Evolutionary conservation across 495 filamentous ascomycete genomes (phyloP), one percentile per base, ranked within the genome.

Genomic region (Penicillium chermesinum): DNA sequence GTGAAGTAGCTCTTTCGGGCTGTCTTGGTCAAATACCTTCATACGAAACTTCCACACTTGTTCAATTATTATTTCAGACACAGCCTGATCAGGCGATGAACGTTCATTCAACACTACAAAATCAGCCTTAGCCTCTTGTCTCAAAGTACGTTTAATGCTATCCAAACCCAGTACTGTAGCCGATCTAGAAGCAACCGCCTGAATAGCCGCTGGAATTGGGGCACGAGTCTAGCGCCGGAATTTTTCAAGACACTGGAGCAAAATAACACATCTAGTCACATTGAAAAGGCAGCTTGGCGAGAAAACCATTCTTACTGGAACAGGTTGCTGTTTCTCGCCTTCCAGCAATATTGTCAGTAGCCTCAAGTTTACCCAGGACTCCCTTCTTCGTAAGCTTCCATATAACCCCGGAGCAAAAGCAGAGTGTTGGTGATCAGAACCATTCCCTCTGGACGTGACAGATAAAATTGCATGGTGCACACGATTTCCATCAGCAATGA

Each of bases 181-280:
- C n/a, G 85, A 84, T 12, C 82, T 84, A n/a, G 66, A 63, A 6
- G 85, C 87, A 18, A 87, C 84, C 0, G 82, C 70, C 37, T 67
- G 69, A 19, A 88, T 55, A 1, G 75, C 82, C 49, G 72, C 66
- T 0, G 80, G 71, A 16, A 87, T 67, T 7, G 63, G 64, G 0
- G 73, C 71, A 5, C 78, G 82, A 1, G 77, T 73, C 80, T 78
- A 86, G 43, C 67, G 72, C 40, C 81, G 64, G 55, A 87, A 85
- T 53, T 87, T 87, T 27, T 74, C 78, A 36, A 87, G 74, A 58
- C 85, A 88, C 48, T 85, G 79, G 32, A 85, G 69, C 7, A 88
- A 68, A 9, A 78, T 76, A 35, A 79, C 73, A 13, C 78, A 78
- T 50, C 76, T 79, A 35, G 1, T 36, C n/a, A n/a, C 7, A 37